A percentile compares a stretch with the other conserved stretches of the same genome.
Conservation (phyloP, 1,284 basidiomycete genomes). For the Boletus calvinii region DNA sequence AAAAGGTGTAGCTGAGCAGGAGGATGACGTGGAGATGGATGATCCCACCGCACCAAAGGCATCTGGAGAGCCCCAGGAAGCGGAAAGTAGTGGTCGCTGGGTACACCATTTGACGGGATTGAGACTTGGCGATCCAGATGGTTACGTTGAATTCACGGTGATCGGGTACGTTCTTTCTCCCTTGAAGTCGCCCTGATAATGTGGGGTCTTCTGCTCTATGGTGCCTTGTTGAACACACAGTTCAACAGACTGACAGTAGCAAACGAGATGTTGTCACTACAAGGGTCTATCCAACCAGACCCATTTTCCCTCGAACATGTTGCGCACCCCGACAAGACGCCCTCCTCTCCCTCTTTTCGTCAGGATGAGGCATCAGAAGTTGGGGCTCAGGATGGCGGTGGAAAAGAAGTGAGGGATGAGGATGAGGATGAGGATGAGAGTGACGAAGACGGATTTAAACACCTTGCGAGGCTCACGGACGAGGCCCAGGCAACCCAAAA, state of each 20-base stretch:
- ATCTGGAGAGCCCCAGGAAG: constrained; percentile 27
- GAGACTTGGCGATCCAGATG: constrained; percentile 69
- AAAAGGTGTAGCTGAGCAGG: constrained; percentile 22
- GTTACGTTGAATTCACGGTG: constrained; percentile 83
- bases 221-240: constrained; percentile 2
- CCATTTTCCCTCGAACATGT: constrained; percentile 75
- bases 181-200: neutral
- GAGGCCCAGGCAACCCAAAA: constrained; percentile 30
- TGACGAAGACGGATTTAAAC: constrained; percentile 40
- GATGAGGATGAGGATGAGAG: constrained; percentile 34
- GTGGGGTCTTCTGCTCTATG: neutral
- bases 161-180: constrained; percentile 63
- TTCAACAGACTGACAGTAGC: constrained; percentile 78
- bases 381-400: constrained; percentile 31
- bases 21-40: constrained; percentile 24
- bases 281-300: constrained; percentile 85
- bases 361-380: constrained; percentile 21
- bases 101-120: constrained; percentile 70
- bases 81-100: constrained; percentile 73
- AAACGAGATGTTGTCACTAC: constrained; percentile 92
- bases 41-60: constrained; percentile 32
- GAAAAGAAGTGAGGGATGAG: constrained; percentile 9
- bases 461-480: constrained; percentile 37
- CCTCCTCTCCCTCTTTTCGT: constrained; percentile 2
- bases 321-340: constrained; percentile 27